These are phyloP conservation scores for Saccharum spontaneum DNA, from an alignment of 176 grass and related monocot genomes.

Conservation along the genomic window DNA sequence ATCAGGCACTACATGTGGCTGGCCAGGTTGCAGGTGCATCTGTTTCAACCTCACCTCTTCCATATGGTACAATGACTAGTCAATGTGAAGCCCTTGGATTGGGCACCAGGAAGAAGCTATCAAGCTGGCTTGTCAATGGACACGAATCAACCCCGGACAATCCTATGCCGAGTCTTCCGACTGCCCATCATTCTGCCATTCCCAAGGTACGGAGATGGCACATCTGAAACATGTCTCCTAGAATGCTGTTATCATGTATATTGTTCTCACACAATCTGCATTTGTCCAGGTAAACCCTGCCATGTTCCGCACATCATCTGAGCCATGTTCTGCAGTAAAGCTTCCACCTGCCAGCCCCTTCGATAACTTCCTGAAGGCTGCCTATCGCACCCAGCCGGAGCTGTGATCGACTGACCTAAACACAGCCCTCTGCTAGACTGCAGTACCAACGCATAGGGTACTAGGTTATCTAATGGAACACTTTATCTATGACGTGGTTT, in stretches of 20 bases:
- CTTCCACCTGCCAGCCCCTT: constrained; percentile 91
- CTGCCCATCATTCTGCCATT: constrained; percentile 42
- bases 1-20: constrained; percentile 91
- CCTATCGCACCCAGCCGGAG: constrained; percentile 52
- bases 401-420: constrained; percentile 38
- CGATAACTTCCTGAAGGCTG: constrained; percentile 93
- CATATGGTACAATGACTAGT: constrained; percentile 87
- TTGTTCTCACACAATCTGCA: background rate
- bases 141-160: constrained; percentile 56
- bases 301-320: constrained; percentile 16
- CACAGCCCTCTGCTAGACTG: constrained; percentile 17
- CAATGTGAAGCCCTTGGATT: constrained; percentile 91
- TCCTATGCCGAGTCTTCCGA: constrained; percentile 37
- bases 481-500: background rate
- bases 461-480: constrained; percentile 14
- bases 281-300: constrained; percentile 52
- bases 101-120: constrained; percentile 88
- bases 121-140: constrained; percentile 88
- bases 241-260: background rate
- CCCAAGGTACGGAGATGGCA: constrained; percentile 48
- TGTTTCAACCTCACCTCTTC: constrained; percentile 89
- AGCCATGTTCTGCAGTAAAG: constrained; percentile 59
- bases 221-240: background rate
- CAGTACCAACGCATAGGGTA: constrained; percentile 3
- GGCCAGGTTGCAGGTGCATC: constrained; percentile 92